Evolutionary conservation across 371 early-diverging fungal genomes (phyloP).

Genomic region (Zopfochytrium polystomum): DNA sequence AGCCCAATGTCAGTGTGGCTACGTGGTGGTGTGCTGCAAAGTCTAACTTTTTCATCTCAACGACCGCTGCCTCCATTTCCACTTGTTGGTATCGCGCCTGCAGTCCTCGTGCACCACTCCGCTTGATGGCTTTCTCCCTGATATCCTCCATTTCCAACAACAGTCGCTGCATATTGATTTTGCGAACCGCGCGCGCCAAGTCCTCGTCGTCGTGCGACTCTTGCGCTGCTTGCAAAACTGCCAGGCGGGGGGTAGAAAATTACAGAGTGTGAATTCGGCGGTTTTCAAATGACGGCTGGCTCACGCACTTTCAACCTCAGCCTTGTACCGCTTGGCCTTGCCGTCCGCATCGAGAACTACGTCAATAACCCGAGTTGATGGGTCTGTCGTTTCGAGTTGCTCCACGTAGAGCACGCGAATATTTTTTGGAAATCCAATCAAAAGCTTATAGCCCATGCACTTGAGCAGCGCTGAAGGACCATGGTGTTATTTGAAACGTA

Average conservation of each 20-base stretch:
- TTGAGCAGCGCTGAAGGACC: slow-evolving; percentile 58
- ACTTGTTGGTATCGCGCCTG: slow-evolving; percentile 65
- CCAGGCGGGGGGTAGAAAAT: background rate
- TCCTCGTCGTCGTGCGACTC: slow-evolving; percentile 12
- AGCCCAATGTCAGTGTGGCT: too few relatives aligned
- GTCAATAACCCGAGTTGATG: slow-evolving; percentile 52
- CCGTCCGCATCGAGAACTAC: slow-evolving; percentile 71
- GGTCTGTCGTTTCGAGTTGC: slow-evolving; percentile 52
- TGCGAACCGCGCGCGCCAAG: slow-evolving; percentile 22
- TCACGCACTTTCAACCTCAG: slow-evolving; percentile 38
- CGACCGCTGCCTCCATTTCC: slow-evolving; percentile 34
- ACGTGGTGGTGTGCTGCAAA: too few relatives aligned
- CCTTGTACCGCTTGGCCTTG: slow-evolving; percentile 43
- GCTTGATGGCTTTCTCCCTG: slow-evolving; percentile 63
- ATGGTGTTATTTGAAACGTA: background rate
- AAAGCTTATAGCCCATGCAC: slow-evolving; percentile 63
- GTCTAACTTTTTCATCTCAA: slow-evolving; percentile 34
- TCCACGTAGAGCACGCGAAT: slow-evolving; percentile 75
- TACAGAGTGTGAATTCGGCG: background rate
- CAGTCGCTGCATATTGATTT: slow-evolving; percentile 24
- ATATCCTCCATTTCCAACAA: slow-evolving; percentile 50
- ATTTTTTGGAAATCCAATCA: slow-evolving; percentile 78
- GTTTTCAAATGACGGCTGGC: slow-evolving; percentile 14
- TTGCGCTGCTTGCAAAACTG: slow-evolving; percentile 18
- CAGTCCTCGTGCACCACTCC: slow-evolving; percentile 76